Conservation (phyloP, 768 basidiomycete species). For the Boletus vermiculosoides region DNA sequence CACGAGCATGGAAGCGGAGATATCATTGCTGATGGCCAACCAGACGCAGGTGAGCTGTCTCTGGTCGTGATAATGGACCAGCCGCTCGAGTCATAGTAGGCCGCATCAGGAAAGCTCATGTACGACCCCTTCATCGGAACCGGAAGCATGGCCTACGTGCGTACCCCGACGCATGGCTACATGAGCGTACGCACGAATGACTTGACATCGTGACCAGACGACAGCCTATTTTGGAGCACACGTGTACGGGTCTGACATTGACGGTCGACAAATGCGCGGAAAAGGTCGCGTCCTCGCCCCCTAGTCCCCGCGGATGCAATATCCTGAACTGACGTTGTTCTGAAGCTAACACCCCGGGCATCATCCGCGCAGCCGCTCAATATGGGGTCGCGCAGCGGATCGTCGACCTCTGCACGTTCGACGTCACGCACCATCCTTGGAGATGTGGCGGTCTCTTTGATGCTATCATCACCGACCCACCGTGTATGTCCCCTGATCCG, state of each 20-base stretch:
- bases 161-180: slow-evolving; percentile 1
- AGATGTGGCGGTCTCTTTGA: slow-evolving; percentile 88
- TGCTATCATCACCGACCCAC: slow-evolving; percentile 92
- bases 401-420: slow-evolving; percentile 86
- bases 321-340: slow-evolving; percentile 2
- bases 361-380: slow-evolving; percentile 77
- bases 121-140: slow-evolving; percentile 98
- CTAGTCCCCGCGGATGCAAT: not conserved
- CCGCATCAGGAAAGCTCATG: slow-evolving; percentile 82
- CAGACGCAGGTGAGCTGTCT: slow-evolving; percentile 73
- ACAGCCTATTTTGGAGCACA: slow-evolving; percentile 84
- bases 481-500: slow-evolving; percentile 55
- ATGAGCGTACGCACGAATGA: slow-evolving; percentile 4
- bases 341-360: slow-evolving; percentile 55
- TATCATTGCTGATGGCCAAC: slow-evolving; percentile 94
- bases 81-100: slow-evolving; percentile 42
- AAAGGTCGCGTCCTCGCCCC: slow-evolving; percentile 53
- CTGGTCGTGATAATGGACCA: not conserved
- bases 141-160: slow-evolving; percentile 86
- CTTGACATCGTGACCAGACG: slow-evolving; percentile 47
- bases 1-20: slow-evolving; percentile 97
- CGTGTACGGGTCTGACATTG: slow-evolving; percentile 92
- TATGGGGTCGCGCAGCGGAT: slow-evolving; percentile 76
- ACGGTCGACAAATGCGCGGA: slow-evolving; percentile 95
- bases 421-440: slow-evolving; percentile 89